Base-by-base conservation (phyloP, 805 yeast species). In the Candida adriatica region DNA sequence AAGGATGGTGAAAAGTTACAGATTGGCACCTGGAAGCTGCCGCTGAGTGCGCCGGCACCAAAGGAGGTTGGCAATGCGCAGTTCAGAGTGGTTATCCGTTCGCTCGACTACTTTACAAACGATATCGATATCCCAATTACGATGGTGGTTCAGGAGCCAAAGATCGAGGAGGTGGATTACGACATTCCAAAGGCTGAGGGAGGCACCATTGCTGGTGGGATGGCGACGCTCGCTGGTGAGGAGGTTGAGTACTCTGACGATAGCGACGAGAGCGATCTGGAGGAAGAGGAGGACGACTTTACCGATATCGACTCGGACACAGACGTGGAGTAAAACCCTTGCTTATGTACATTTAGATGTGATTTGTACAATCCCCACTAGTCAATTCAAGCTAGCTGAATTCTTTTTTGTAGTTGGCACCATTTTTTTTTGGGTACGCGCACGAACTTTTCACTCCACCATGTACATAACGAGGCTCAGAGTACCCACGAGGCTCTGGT, bases 11-110 rank as follows among this genome's bases (percentile, higher is more conserved):
- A 24, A 31, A 48, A 41, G 29, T 30, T 35, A 64, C 71, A 58
- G 4, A 63, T 87, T 34, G 79, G 86, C 27, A 79, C 90, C 2
- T 79, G 84, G 50, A 86, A 83, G 52, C 65, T 88, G 35, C 84
- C 79, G 45, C 55, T 88, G 29, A 58, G 79, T 6, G 67, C 75
- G 29, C 87, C 94, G 27, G 75, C 94, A 11, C 96, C 97, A n/a
- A 69, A 68, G 13, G 68, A 68, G 34, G 61, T 62, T 13, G 95
- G 94, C 26, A 63, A 60, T 25, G 73, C 61, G 50, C 77, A 73
- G 42, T 84, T 84, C 65, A 71, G 87, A 59, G 62, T 88, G 13
- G 59, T 77, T 16, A 56, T 90, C 50, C 75, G 76, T 50, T 79
- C 82, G 34, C 70, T 82, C 32, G 76, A 82, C 27, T 88, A 85